Percentiles rank a stretch among this genome's conserved stretches.
These are phyloP conservation scores for Epicoccum sorghinum DNA, from an alignment of 2,329 filamentous ascomycete genomes.

Conservation along the genomic window DNA sequence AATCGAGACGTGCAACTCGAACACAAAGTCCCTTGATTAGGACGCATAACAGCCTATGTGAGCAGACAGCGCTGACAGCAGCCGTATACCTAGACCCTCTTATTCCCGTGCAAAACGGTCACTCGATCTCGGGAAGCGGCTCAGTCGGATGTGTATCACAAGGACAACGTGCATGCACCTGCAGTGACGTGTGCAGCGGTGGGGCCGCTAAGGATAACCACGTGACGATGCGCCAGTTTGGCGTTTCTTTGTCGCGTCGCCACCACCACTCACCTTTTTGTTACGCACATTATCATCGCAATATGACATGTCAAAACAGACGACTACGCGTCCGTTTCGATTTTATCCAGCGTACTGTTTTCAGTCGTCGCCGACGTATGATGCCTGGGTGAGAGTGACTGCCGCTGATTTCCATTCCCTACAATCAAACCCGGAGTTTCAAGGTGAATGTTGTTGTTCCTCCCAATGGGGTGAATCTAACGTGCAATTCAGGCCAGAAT, in stretches of 20 bases:
- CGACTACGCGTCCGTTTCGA: constrained; percentile 31
- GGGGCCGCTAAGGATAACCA: background rate
- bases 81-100: constrained; percentile 33
- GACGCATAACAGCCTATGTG: background rate
- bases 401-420: constrained; percentile 62
- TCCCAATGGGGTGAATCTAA: background rate
- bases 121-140: constrained; percentile 31
- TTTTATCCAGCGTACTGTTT: constrained; percentile 67
- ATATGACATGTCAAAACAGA: constrained; percentile 40
- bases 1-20: constrained; percentile 17
- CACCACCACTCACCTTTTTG: constrained; percentile 3
- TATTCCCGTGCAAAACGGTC: constrained; percentile 23
- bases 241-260: constrained; percentile 26
- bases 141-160: constrained; percentile 29
- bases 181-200: constrained; percentile 9
- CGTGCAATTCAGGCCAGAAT: constrained; percentile 53
- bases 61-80: background rate
- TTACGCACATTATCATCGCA: constrained; percentile 26
- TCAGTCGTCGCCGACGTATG: constrained; percentile 64
- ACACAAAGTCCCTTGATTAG: background rate
- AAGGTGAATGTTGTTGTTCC: constrained; percentile 49
- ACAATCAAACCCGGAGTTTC: constrained; percentile 55
- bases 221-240: constrained; percentile 11
- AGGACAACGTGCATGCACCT: constrained; percentile 6
- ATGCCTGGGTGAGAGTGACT: constrained; percentile 67